Conservation (phyloP, 495 filamentous ascomycete species). For the Neurospora tetrasperma region DNA sequence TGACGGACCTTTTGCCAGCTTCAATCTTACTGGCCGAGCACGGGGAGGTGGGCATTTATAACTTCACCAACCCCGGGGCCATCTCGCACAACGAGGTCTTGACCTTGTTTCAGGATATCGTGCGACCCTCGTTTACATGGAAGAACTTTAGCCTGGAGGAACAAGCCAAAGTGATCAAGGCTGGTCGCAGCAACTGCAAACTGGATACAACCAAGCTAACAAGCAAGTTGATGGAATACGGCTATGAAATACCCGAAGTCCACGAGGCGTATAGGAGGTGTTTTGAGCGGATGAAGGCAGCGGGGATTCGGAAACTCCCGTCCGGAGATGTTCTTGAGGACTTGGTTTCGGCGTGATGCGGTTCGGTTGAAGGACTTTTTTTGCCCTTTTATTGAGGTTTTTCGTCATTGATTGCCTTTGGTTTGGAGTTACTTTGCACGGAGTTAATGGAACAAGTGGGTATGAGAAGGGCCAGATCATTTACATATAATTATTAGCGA, state of each 20-base stretch:
- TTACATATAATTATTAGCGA: neutral
- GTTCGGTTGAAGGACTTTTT: neutral
- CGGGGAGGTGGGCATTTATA: constrained; percentile 52
- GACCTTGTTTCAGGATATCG: constrained; percentile 48
- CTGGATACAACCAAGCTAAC: constrained; percentile 51
- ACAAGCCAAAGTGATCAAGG: constrained; percentile 57
- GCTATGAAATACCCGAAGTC: constrained; percentile 48
- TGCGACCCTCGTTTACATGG: constrained; percentile 51
- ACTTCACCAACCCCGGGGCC: constrained; percentile 58
- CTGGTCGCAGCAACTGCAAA: constrained; percentile 53
- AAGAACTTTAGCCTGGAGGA: constrained; percentile 57
- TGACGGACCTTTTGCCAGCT: constrained; percentile 51
- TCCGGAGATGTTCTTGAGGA: neutral
- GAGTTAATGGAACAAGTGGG: neutral
- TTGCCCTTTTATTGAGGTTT: neutral
- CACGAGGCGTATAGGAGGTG: constrained; percentile 50
- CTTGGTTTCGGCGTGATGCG: neutral
- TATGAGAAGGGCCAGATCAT: neutral
- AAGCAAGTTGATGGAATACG: constrained; percentile 49
- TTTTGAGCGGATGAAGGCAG: constrained; percentile 55
- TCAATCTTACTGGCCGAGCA: constrained; percentile 50
- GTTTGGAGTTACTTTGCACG: neutral
- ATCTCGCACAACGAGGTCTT: constrained; percentile 61
- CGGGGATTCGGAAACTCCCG: constrained; percentile 32
- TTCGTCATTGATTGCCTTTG: neutral